Evolutionary conservation across 2,329 filamentous ascomycete species (phyloP).

Genomic region (Neurospora sp.): DNA sequence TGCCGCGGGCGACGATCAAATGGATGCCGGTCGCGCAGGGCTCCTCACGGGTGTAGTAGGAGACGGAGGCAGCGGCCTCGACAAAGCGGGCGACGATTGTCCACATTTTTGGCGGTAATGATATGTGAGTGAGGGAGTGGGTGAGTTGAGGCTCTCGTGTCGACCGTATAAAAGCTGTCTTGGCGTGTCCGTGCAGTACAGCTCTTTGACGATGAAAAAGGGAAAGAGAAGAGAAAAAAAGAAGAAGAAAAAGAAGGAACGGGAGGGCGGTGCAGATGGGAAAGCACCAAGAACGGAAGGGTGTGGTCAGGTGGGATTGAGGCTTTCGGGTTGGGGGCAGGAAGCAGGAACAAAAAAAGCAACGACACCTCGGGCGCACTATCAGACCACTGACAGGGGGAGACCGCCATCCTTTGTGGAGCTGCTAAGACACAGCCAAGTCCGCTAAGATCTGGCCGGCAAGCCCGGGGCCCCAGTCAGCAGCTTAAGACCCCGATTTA

Average conservation of each 20-base stretch:
- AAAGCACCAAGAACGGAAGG: not conserved
- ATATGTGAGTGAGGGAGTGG: not conserved
- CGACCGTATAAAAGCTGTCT: not conserved
- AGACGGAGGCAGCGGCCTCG: not conserved
- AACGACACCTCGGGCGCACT: not conserved
- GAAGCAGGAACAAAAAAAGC: not conserved
- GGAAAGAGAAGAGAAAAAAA: not conserved
- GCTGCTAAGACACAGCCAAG: not conserved
- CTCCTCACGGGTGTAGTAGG: not conserved
- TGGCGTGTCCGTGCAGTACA: not conserved
- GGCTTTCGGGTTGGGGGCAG: not conserved
- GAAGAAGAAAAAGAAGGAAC: not conserved
- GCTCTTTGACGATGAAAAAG: not conserved
- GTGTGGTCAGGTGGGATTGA: not conserved
- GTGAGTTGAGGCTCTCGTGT: not conserved
- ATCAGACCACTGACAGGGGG: not conserved
- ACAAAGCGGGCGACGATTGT: not conserved
- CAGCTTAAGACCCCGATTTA: too few relatives aligned
- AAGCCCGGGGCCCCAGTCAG: not conserved
- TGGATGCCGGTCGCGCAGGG: slow-evolving; percentile 15
- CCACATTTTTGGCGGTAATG: not conserved
- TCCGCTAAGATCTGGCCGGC: not conserved
- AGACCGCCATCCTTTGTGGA: not conserved
- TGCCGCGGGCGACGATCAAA: slow-evolving; percentile 19
- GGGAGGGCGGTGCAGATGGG: not conserved